These are phyloP conservation scores for Yamadazyma oceani DNA, from an alignment of 1,139 yeast genomes.

Conservation along the genomic window DNA sequence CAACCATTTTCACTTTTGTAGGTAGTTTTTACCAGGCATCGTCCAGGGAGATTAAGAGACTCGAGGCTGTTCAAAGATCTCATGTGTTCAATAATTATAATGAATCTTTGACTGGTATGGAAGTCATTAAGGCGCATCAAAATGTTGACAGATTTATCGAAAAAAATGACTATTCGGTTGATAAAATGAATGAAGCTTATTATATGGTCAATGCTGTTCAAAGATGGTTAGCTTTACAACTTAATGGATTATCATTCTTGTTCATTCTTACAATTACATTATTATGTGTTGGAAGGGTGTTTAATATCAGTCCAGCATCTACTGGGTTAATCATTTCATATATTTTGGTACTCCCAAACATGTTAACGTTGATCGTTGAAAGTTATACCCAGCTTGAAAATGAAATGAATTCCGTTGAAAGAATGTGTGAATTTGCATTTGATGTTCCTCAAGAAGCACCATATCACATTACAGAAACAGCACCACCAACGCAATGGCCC, in stretches of 20 bases:
- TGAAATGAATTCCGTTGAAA: slow-evolving; percentile 82
- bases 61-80: slow-evolving; percentile 39
- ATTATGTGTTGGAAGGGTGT: slow-evolving; percentile 65
- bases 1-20: slow-evolving; percentile 45
- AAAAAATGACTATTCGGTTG: slow-evolving; percentile 49
- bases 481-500: slow-evolving; percentile 57
- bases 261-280: slow-evolving; percentile 52
- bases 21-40: slow-evolving; percentile 56
- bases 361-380: slow-evolving; percentile 51
- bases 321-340: slow-evolving; percentile 72
- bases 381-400: slow-evolving; percentile 74
- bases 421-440: slow-evolving; percentile 69
- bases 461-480: slow-evolving; percentile 49
- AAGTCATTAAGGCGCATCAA: slow-evolving; percentile 65
- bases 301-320: slow-evolving; percentile 61
- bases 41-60: slow-evolving; percentile 42
- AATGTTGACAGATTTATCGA: slow-evolving; percentile 49
- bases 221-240: slow-evolving; percentile 76
- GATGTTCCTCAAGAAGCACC: slow-evolving; percentile 41
- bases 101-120: slow-evolving; percentile 71
- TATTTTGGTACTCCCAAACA: slow-evolving; percentile 52
- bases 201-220: slow-evolving; percentile 68
- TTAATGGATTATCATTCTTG: slow-evolving; percentile 56
- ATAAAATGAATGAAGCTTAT: slow-evolving; percentile 73
- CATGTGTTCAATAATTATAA: slow-evolving; percentile 60